Conservation (phyloP, 352 stramenopile genomes). For the Phytophthora meadii region DNA sequence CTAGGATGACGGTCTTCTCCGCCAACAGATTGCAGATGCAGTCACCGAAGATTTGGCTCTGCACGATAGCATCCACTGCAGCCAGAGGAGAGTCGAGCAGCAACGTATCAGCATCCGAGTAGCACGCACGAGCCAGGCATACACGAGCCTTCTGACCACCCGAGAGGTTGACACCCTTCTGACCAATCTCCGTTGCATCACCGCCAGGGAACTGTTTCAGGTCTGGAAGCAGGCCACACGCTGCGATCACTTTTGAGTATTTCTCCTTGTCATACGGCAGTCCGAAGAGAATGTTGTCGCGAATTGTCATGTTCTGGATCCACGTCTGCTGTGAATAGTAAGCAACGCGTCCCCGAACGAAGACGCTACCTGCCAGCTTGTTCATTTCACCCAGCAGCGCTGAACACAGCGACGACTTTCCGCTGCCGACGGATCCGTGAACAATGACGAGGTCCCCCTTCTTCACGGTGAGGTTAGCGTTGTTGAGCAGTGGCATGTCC, state of each 20-base stretch:
- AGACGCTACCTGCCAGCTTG: conserved; percentile 41
- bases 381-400: conserved; percentile 87
- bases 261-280: conserved; percentile 48
- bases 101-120: conserved; percentile 48
- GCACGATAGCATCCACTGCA: conserved; percentile 94
- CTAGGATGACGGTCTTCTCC: conserved; percentile 84
- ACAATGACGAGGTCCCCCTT: conserved; percentile 60
- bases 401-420: conserved; percentile 65
- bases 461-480: conserved; percentile 49
- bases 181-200: conserved; percentile 94
- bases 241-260: conserved; percentile 64
- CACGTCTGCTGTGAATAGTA: conserved; percentile 91
- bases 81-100: conserved; percentile 93
- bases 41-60: conserved; percentile 86
- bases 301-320: conserved; percentile 95
- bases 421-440: conserved; percentile 51
- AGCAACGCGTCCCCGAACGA: conserved; percentile 46
- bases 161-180: conserved; percentile 94
- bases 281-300: conserved; percentile 95
- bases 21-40: conserved; percentile 42
- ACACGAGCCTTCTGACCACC: conserved; percentile 93
- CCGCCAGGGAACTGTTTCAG: conserved; percentile 84
- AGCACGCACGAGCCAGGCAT: conserved; percentile 67
- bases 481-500: conserved; percentile 27
- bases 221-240: conserved; percentile 88